phyloP scores from a whole-genome alignment of 2,329 filamentous ascomycete genomes.

The Aureobasidium sp. region DNA sequence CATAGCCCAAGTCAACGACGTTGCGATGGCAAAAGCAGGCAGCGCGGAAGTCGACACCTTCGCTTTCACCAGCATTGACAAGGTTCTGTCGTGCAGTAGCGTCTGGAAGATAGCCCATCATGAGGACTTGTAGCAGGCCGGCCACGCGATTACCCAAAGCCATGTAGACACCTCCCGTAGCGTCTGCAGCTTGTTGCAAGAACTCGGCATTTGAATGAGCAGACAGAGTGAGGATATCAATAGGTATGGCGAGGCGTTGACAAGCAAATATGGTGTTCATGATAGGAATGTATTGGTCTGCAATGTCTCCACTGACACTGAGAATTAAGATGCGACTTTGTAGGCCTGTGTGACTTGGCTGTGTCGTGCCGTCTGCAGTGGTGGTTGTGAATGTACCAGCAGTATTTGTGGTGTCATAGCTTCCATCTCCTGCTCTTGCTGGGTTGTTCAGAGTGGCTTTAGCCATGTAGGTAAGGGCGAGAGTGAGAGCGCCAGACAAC shows the following conservation, averaged over 20 bases:
- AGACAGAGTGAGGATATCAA: constrained; percentile 83
- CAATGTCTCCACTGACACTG: constrained; percentile 80
- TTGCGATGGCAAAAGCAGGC: constrained; percentile 94
- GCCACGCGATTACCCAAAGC: constrained; percentile 35
- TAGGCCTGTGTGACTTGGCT: constrained; percentile 42
- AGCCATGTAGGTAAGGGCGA: constrained; percentile 85
- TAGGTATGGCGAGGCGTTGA: constrained; percentile 76
- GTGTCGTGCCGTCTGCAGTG: constrained; percentile 32
- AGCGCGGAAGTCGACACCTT: constrained; percentile 91
- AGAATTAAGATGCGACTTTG: constrained; percentile 82
- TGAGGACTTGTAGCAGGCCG: constrained; percentile 82
- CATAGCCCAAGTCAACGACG: constrained; percentile 86
- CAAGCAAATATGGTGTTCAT: constrained; percentile 99
- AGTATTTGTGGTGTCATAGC: constrained; percentile 42
- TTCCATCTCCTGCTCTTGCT: constrained; percentile 23
- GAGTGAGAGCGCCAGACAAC: constrained; percentile 82
- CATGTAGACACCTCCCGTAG: constrained; percentile 64
- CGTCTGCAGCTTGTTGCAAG: constrained; percentile 80
- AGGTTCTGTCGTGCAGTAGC: constrained; percentile 57
- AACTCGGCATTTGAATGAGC: constrained; percentile 72
- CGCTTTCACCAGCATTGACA: constrained; percentile 65
- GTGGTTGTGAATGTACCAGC: constrained; percentile 52
- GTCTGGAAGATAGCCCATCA: constrained; percentile 86
- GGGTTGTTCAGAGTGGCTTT: constrained; percentile 52
- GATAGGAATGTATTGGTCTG: constrained; percentile 89